Evolutionary conservation across 2,329 filamentous ascomycete genomes (phyloP).

Genomic region (Exophiala dermatitidis): DNA sequence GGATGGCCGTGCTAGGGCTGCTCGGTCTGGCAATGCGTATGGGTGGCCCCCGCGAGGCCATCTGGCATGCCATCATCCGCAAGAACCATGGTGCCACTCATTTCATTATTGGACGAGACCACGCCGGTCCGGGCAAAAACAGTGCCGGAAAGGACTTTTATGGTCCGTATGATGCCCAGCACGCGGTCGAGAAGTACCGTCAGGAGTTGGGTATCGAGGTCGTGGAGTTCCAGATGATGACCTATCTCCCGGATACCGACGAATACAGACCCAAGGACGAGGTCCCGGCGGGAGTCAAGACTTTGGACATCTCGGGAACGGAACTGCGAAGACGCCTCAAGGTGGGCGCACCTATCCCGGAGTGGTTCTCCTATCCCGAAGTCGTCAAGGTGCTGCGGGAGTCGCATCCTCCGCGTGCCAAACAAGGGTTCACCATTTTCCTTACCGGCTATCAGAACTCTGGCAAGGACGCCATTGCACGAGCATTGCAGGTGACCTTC

Average conservation of each 20-base stretch:
- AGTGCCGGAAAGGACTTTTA: slow-evolving; percentile 96
- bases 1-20: slow-evolving; percentile 94
- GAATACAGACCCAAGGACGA: slow-evolving; percentile 93
- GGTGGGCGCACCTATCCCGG: slow-evolving; percentile 88
- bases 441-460: slow-evolving; percentile 94
- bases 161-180: slow-evolving; percentile 93
- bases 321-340: slow-evolving; percentile 88
- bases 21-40: slow-evolving; percentile 97
- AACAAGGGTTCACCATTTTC: slow-evolving; percentile 98
- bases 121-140: slow-evolving; percentile 97
- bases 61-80: slow-evolving; percentile 99
- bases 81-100: slow-evolving; percentile 99
- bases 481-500: slow-evolving; percentile 89
- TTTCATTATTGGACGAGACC: slow-evolving; percentile 98
- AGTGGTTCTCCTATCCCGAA: slow-evolving; percentile 99
- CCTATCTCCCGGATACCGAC: slow-evolving; percentile 92
- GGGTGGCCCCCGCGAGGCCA: slow-evolving; percentile 94
- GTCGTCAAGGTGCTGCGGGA: slow-evolving; percentile 94
- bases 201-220: slow-evolving; percentile 97
- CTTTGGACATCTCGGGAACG: slow-evolving; percentile 77
- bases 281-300: slow-evolving; percentile 74
- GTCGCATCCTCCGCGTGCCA: slow-evolving; percentile 82
- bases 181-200: slow-evolving; percentile 92
- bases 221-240: slow-evolving; percentile 99
- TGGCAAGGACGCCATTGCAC: slow-evolving; percentile 93